Base-by-base conservation (phyloP, 305 asterid species). In the Withania somnifera region DNA sequence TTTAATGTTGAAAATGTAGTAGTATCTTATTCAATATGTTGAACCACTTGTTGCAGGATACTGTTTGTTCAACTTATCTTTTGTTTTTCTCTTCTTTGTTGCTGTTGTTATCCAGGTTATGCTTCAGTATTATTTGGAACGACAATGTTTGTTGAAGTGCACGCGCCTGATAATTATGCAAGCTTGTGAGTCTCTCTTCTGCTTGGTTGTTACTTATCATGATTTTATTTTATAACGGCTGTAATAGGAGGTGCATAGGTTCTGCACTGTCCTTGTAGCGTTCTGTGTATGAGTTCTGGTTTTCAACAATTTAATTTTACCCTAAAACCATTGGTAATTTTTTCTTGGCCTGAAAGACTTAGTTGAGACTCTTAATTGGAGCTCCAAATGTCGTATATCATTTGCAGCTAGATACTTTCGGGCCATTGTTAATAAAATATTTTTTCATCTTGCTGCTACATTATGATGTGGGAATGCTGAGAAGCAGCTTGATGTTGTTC, bases 71-170 rank as follows among this genome's bases (percentile, higher is more conserved):
- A 53, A 63, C 50, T 60, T 82, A 28, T 60, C 57, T 40, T 67
- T 79, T 30, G 24, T 56, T 58, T 73, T 79, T 19, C 56, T 20
- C 26, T 68, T 82, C 75, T 78, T 82, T 69, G 60, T 63, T 79
- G 24, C 28, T 66, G 75, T 83, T 84, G 7, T 85, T 34, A 38
- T 80, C 79, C 86, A 96, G 98, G 98, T 90, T 81, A 87, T 91
- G 87, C 89, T 93, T 79, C 97, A 91, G 84, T 96, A 93, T 89
- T 91, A 93, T 84, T 80, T 87, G 83, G 98, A 96, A 84, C 89
- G 98, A 8, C 98, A 96, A 83, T 93, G 98, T 87, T 84, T 96
- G 86, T 84, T 96, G 92, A 96, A 96, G 91, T 96, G 99, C 92
- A 90, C 95, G 0, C 86, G 95, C 77, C 97, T 90, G 86, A 90